Evolutionary conservation across 169 alveolate genomes (phyloP), one percentile per base, ranked within the genome.

Genomic region (Babesia divergens): DNA sequence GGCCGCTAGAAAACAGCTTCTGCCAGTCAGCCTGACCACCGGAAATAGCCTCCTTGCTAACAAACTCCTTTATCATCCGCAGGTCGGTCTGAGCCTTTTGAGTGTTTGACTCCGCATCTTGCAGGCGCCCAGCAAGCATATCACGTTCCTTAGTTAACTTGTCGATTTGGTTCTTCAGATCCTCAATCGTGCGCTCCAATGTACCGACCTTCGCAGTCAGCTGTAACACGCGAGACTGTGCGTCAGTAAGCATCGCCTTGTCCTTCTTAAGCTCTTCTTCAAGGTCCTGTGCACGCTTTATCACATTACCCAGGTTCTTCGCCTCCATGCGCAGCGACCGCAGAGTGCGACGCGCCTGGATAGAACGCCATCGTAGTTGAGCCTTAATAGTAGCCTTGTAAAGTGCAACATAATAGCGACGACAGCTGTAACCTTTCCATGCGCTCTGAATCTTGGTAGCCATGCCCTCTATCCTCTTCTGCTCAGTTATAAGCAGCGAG

Each of bases 401-500:
- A 65, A 92, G 69, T 9, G 65, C 59, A 44, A 20, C 38, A 60
- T 72, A 89, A 58, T 58, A 54, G 20, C 35, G 44, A 28, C 89
- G 62, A 53, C 89, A 87, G 62, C 52, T 47, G 40, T 77, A 69
- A 50, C 81, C 74, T 64, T 72, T 76, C 82, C 91, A 89, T 1
- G 90, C 58, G 29, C 92, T 88, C 76, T 92, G 95, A 31, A 92
- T 86, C 50, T 42, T 65, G 18, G 92, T 59, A 9, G 94, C 94
- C 50, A 65, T 74, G 22, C 60, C 22, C 22, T 82, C 28, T 32
- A 65, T 34, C 32, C 65, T 49, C 52, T 68, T 65, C 34, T 70
- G 76, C 44, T 86, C 82, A 32, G 75, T 50, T 16, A 53, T 46
- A 0, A 71, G 37, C 43, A 49, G 51, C 18, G 66, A 31, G 37